Percentiles rank a stretch among this genome's conserved stretches.
phyloP scores from a whole-genome alignment of 148 eudicot genomes.

The Gaultheria prostrata region DNA sequence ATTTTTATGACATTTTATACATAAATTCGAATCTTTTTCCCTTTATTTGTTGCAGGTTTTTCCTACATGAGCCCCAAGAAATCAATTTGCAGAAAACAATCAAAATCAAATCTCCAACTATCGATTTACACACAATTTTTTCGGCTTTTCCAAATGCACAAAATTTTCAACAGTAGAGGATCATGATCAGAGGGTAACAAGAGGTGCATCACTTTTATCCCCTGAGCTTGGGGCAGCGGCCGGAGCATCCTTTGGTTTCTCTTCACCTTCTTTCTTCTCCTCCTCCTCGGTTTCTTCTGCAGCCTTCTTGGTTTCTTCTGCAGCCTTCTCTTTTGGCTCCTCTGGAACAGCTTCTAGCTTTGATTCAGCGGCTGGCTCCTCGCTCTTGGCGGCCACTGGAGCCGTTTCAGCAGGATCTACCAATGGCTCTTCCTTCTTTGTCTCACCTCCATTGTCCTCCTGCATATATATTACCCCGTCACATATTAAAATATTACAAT shows the following conservation, averaged over 20 bases:
- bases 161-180: neutral
- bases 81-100: neutral
- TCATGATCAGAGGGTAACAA: conserved; percentile 33
- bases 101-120: neutral
- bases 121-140: neutral
- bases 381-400: conserved; percentile 20
- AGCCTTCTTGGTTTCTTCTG: conserved; percentile 18
- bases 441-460: conserved; percentile 48
- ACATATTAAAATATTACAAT: neutral
- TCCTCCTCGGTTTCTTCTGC: conserved; percentile 18
- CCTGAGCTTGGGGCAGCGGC: conserved; percentile 26
- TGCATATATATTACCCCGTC: conserved; percentile 15
- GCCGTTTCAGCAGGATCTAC: conserved; percentile 36
- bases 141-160: neutral
- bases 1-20: neutral
- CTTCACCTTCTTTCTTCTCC: conserved; percentile 19
- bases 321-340: conserved; percentile 22
- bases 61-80: conserved; percentile 12
- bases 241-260: conserved; percentile 14
- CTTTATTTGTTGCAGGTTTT: neutral
- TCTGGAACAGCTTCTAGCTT: conserved; percentile 19
- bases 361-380: neutral
- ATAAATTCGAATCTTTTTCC: neutral
- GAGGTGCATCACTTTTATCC: conserved; percentile 47
- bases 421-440: conserved; percentile 43